Evolutionary conservation across 768 basidiomycete genomes (phyloP), one percentile per base, ranked within the genome.

Genomic region (Gloeopeniophorella convolvens): DNA sequence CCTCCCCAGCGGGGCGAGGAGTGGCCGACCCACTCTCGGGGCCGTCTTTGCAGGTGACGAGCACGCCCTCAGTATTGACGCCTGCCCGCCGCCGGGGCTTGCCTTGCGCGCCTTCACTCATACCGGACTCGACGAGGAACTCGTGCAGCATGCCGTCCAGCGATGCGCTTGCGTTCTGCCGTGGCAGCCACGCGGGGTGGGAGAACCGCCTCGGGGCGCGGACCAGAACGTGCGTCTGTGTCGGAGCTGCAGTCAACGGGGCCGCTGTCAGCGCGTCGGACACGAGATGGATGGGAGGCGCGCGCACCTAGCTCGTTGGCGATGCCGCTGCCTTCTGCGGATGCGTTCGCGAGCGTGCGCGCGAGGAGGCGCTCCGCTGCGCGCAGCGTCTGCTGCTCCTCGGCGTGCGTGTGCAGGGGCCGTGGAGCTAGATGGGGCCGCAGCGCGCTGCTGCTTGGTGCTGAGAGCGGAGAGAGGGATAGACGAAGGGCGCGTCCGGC

Each of bases 171-270:
- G 70, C 50, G 47, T 70, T 73, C 60, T 76, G 76, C 6, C 72
- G 68, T 4, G 75, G 75, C 28, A 68, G 60, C 75, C 76, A 77
- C 6, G 67, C 64, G 3, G 75, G 70, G 47, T 77, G 75, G 7
- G 59, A 54, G 57, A 77, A 76, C 12, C 73, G 65, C 5, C 76
- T 65, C 1, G 75, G 75, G 0, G 75, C 75, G 37, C 72, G 71
- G 18, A 77, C 65, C 10, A 74, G 62, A 39, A 77, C 57, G 24
- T 77, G 74, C 0, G 66, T 74, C 34, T 75, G 73, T 0, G 76
- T 76, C 7, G 76, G 69, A 8, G 69, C 75, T 76, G 51, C n/a
- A 15, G 6, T 32, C 15, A 18, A 31, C 13, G 24, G 27, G 27
- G 23, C 26, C 28, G 3, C 10, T 33, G 39, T 24, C 16, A 32